Evolutionary conservation across 2,329 filamentous ascomycete species (phyloP).

Genomic region (Trichoderma koningiopsis): DNA sequence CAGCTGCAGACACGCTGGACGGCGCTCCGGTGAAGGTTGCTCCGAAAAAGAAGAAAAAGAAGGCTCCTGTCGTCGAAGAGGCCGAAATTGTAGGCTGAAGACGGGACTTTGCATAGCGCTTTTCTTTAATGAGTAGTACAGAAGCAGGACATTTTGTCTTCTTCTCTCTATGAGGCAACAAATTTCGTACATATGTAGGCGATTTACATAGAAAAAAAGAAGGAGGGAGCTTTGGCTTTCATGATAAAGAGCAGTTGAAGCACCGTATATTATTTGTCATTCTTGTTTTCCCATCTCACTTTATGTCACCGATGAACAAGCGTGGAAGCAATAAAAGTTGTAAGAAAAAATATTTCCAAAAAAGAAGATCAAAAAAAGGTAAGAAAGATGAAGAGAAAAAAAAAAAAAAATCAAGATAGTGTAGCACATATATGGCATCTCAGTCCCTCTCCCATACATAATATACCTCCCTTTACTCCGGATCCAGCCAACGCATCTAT

Average conservation of each 20-base stretch:
- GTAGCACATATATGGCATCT: conserved; percentile 21
- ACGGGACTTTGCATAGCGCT: not conserved
- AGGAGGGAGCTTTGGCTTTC: not conserved
- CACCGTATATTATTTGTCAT: not conserved
- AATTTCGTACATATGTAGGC: conserved; percentile 14
- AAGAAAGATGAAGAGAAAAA: not conserved
- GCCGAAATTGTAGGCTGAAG: conserved; percentile 34
- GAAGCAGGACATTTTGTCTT: not conserved
- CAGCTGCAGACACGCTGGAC: not conserved
- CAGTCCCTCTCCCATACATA: not conserved
- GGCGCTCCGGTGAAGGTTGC: conserved; percentile 27
- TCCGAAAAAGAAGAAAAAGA: conserved; percentile 52
- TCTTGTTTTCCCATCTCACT: not conserved
- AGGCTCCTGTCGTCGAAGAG: conserved; percentile 37
- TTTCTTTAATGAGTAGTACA: not conserved
- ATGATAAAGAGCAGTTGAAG: not conserved
- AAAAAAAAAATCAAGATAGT: conserved; percentile 7
- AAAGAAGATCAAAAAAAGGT: not conserved
- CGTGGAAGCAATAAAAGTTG: not conserved
- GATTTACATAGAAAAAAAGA: not conserved
- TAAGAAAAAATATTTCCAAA: conserved; percentile 6
- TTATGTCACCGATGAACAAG: not conserved
- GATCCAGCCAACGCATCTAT: conserved; percentile 19
- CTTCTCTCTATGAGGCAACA: not conserved
- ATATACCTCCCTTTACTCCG: conserved; percentile 14